Base-by-base conservation (phyloP, 2,329 filamentous ascomycete species). In the Aureobasidium sp. region DNA sequence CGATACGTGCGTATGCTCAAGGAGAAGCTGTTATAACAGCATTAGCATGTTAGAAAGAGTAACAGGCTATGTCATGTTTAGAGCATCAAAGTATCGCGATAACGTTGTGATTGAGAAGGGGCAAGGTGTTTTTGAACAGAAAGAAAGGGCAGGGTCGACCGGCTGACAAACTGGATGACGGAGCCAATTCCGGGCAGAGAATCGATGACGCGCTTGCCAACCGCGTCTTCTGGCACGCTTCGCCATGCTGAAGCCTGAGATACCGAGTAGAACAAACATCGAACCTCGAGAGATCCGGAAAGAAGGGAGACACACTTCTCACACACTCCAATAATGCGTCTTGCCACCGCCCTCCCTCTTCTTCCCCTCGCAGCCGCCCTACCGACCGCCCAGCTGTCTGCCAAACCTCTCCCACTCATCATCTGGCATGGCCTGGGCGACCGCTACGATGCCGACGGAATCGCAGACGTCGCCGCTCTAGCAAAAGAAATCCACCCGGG, bases 361-460 rank as follows among this genome's bases (percentile, higher is more conserved):
- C n/a, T 60, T 8, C 38, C 57, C 2, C 46, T 60, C 25, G 35
- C 15, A 7, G 46, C 45, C 17, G 57, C 57, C 19, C 37, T 60
- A 4, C 45, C 57, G 1, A 50, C 57, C 35, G 15, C 57, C 17
- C 31, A 33, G 47, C 62, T 66, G 59, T 63, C 71, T 29, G 61
- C 65, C 46, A 67, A 67, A 9, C 90, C 89, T 3, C 82, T 96
- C 31, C 94, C 94, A 0, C 80, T 99, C 37, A 82, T 99, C 62
- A 89, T 99, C 75, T 99, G 94, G 94, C 94, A 99, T 74, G 94
- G 85, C 61, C 76, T 86, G n/a, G 84, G 84, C 68, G 89, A 94
- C 74, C 82, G 86, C 72, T 95, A 86, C 76, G 82, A 84, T 57
- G 83, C 84, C 64, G 86, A 91, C 1, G 91, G 92, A 61, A 80